A percentile compares a stretch with the other conserved stretches of the same genome.
Conservation (phyloP, 345 rosid species). For the Acer yangbiense region DNA sequence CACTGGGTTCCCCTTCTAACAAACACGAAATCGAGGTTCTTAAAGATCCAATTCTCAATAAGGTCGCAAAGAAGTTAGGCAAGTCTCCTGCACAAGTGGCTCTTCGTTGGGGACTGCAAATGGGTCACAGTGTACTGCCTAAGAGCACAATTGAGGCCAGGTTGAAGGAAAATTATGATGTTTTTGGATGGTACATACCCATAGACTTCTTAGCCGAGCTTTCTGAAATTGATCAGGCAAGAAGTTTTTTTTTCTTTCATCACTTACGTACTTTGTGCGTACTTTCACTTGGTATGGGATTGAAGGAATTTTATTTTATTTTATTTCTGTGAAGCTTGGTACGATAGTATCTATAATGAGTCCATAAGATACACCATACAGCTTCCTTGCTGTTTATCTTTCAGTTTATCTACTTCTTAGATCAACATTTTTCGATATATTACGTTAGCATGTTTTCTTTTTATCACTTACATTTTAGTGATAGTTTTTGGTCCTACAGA, state of each 20-base stretch:
- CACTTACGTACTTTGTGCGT: no score
- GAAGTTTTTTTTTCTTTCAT: not conserved
- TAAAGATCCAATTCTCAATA: constrained; percentile 34
- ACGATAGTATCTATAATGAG: not conserved
- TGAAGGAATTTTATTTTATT: not conserved
- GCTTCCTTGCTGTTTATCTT: not conserved
- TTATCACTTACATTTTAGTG: not conserved
- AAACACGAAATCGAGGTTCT: constrained; percentile 29
- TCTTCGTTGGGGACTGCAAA: constrained; percentile 55
- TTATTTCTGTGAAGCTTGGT: not conserved
- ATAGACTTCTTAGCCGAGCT: constrained; percentile 30
- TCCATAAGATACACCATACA: not conserved
- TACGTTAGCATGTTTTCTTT: not conserved
- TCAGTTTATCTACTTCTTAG: not conserved
- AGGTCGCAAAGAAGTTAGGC: constrained; percentile 39
- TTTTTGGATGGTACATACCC: constrained; percentile 33
- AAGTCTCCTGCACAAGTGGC: constrained; percentile 52
- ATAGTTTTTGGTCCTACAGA: not conserved
- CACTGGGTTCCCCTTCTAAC: constrained; percentile 38
- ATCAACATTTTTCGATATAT: not conserved
- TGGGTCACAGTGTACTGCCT: constrained; percentile 49
- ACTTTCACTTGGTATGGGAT: no score
- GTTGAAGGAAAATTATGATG: constrained; percentile 42
- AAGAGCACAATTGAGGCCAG: constrained; percentile 46
- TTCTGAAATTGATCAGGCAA: constrained; percentile 53